Conservation (phyloP, 306 rosid species). For the Quercus agrifolia region DNA sequence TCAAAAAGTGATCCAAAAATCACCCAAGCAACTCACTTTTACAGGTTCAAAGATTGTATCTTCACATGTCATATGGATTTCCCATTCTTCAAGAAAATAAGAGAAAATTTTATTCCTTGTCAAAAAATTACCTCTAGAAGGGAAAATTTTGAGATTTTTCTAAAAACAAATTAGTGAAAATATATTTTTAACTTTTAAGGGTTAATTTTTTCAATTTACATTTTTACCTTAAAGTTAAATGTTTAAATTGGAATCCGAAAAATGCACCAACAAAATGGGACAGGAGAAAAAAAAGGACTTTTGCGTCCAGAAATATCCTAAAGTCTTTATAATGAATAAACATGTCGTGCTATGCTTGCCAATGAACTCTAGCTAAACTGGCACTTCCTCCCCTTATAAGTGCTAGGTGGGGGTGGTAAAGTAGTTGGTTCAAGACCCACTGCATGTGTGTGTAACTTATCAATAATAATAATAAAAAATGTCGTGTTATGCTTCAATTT, state of each 20-base stretch:
- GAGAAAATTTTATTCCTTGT: too few species aligned
- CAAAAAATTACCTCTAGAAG: neutral
- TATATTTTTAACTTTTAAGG: neutral
- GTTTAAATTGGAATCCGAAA: neutral
- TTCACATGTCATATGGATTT: too few species aligned
- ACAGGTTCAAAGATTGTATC: too few species aligned
- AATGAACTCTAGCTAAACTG: too few species aligned
- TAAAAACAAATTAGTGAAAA: neutral
- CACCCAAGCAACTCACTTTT: too few species aligned
- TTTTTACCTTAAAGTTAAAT: neutral
- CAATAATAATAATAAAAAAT: neutral
- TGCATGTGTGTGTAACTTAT: too few species aligned
- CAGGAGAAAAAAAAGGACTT: neutral
- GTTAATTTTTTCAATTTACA: neutral
- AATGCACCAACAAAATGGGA: neutral
- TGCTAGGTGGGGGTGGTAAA: too few species aligned
- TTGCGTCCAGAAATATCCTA: too few species aligned
- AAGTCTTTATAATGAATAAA: neutral
- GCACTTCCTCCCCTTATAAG: too few species aligned
- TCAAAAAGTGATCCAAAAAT: too few species aligned
- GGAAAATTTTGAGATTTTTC: neutral
- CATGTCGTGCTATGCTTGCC: neutral
- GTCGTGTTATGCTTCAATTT: neutral
- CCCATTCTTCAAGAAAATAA: too few species aligned
- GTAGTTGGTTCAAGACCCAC: too few species aligned